A percentile compares a stretch with the other conserved stretches of the same genome.
These are phyloP conservation scores for Dendrobium huoshanense DNA, from an alignment of 106 monocot species.

Conservation along the genomic window DNA sequence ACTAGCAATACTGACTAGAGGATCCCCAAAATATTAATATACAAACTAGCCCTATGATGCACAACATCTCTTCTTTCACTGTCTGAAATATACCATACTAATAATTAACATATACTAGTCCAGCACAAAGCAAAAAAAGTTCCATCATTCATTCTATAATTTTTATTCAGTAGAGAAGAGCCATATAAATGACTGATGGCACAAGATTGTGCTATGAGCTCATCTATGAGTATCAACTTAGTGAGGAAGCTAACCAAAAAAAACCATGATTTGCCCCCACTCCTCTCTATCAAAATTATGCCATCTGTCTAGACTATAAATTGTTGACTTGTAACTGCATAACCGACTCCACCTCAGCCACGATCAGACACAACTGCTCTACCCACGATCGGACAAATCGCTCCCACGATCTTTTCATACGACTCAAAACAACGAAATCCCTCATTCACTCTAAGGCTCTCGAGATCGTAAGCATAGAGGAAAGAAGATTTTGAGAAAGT, in stretches of 20 bases:
- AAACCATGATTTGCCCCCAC: not conserved
- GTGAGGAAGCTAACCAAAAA: not conserved
- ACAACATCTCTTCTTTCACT: not conserved
- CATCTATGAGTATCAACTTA: not conserved
- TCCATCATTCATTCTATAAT: not conserved
- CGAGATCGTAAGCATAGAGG: too few relatives aligned
- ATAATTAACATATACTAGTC: not conserved
- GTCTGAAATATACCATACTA: not conserved
- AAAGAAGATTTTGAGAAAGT: too few relatives aligned
- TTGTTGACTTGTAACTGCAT: too few relatives aligned
- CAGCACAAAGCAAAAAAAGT: not conserved
- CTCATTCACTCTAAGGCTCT: too few relatives aligned
- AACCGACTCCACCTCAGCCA: too few relatives aligned
- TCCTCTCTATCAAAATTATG: not conserved
- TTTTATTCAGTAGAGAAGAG: not conserved
- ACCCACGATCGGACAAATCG: too few relatives aligned
- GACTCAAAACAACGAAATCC: too few relatives aligned
- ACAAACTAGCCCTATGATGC: not conserved
- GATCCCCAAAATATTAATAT: not conserved
- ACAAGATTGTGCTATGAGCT: not conserved
- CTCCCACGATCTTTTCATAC: too few relatives aligned
- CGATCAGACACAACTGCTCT: too few relatives aligned
- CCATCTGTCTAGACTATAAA: not conserved
- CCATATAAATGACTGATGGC: not conserved
- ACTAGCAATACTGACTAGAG: not conserved